These are phyloP conservation scores for Irpex rosettiformis DNA, from an alignment of 1,284 basidiomycete species.

Conservation along the genomic window DNA sequence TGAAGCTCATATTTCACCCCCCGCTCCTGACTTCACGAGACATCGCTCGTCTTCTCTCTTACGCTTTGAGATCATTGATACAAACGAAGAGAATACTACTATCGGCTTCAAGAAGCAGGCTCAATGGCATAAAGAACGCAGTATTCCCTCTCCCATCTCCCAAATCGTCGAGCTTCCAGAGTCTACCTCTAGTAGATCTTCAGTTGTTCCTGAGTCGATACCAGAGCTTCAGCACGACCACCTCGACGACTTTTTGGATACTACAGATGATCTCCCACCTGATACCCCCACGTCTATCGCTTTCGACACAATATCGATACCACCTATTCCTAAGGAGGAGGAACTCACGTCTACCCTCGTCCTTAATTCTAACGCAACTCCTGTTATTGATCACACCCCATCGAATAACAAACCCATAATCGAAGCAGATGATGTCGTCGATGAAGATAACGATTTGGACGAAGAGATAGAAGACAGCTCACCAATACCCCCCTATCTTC, in stretches of 20 bases:
- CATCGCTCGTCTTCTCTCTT: not conserved
- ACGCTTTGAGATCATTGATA: not conserved
- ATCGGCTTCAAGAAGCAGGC: not conserved
- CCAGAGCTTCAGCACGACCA: not conserved
- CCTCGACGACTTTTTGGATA: not conserved
- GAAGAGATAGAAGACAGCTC: slow-evolving; percentile 28
- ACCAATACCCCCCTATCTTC: slow-evolving; percentile 55
- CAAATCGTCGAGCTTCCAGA: not conserved
- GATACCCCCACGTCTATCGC: not conserved
- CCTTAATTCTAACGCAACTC: not conserved
- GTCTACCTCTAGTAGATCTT: not conserved
- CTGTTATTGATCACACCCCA: slow-evolving; percentile 14
- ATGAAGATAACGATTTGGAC: slow-evolving; percentile 20
- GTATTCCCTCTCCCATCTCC: not conserved
- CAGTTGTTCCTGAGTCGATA: not conserved
- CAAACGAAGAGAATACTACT: not conserved
- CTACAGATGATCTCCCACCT: not conserved
- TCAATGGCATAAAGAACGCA: not conserved
- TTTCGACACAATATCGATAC: not conserved
- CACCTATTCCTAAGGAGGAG: not conserved
- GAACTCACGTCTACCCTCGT: not conserved
- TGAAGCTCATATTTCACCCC: not conserved
- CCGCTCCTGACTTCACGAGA: not conserved
- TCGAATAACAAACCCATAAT: not conserved
- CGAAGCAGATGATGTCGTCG: slow-evolving; percentile 18